These are phyloP conservation scores for Capillidium rhysosporum DNA, from an alignment of 371 early-diverging fungal genomes.

Conservation along the genomic window DNA sequence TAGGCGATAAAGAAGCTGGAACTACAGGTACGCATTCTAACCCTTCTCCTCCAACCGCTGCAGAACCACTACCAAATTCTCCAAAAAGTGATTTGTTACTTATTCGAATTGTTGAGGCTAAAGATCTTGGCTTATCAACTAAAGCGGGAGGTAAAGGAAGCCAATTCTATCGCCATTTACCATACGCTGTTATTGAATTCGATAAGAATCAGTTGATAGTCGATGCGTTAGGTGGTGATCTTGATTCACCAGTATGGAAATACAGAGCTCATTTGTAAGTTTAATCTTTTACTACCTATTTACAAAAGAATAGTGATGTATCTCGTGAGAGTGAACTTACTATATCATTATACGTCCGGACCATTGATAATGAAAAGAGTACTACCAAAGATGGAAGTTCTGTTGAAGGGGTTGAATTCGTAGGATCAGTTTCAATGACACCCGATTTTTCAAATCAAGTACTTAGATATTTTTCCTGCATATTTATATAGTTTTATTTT, in stretches of 20 bases:
- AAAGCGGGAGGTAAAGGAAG: background rate
- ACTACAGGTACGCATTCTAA: background rate
- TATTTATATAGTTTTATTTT: background rate
- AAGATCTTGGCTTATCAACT: background rate
- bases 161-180: constrained; percentile 45
- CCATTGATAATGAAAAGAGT: constrained; percentile 7
- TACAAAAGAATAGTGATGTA: constrained; percentile 48
- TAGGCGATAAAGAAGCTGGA: background rate
- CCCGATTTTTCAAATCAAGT: constrained; percentile 35
- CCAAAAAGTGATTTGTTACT: background rate
- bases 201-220: constrained; percentile 85
- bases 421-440: constrained; percentile 40
- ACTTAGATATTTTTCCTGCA: constrained; percentile 1
- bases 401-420: constrained; percentile 31
- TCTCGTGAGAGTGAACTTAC: constrained; percentile 63
- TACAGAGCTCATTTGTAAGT: constrained; percentile 79
- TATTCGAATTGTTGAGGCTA: background rate
- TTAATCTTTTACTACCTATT: background rate
- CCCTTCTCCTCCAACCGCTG: background rate
- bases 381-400: constrained; percentile 19
- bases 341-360: constrained; percentile 69
- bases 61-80: background rate
- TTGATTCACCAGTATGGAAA: constrained; percentile 57
- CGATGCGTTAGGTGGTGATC: constrained; percentile 53
- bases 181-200: constrained; percentile 78